Conservation (phyloP, 2,329 filamentous ascomycete genomes). For the Phoma sp. region DNA sequence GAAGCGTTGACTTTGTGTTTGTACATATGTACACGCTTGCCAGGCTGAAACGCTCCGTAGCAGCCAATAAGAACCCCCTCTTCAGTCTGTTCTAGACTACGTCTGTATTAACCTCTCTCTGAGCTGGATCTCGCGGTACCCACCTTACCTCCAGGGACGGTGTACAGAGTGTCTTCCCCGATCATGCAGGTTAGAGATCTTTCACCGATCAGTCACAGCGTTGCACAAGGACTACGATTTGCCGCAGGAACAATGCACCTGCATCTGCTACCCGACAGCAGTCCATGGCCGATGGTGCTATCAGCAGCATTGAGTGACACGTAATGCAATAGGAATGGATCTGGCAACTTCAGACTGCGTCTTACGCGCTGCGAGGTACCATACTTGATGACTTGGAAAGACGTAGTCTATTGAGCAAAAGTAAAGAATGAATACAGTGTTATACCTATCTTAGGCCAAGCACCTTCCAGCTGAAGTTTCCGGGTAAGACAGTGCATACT, state of each 20-base stretch:
- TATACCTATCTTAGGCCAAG: too few relatives aligned
- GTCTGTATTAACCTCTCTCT: not conserved
- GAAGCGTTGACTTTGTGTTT: not conserved
- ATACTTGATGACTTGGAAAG: too few relatives aligned
- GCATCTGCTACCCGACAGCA: not conserved
- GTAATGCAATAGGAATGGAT: too few relatives aligned
- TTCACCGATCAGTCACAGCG: conserved; percentile 8
- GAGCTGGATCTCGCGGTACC: too few relatives aligned
- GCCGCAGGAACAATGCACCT: conserved; percentile 6
- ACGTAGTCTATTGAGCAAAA: too few relatives aligned
- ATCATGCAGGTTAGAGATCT: conserved; percentile 12
- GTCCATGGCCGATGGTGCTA: not conserved
- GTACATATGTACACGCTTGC: not conserved
- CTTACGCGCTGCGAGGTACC: too few relatives aligned
- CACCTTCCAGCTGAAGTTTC: too few relatives aligned
- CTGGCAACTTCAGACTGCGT: too few relatives aligned
- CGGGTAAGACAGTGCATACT: too few relatives aligned
- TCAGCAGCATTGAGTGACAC: too few relatives aligned
- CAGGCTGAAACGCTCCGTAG: not conserved
- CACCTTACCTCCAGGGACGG: not conserved
- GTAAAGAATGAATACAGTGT: too few relatives aligned
- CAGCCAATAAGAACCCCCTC: too few relatives aligned
- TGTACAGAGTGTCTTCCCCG: not conserved
- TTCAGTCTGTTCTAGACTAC: not conserved
- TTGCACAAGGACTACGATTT: conserved; percentile 3